Evolutionary conservation across 2,329 filamentous ascomycete genomes (phyloP).

Genomic region (Aschersonia sp.): DNA sequence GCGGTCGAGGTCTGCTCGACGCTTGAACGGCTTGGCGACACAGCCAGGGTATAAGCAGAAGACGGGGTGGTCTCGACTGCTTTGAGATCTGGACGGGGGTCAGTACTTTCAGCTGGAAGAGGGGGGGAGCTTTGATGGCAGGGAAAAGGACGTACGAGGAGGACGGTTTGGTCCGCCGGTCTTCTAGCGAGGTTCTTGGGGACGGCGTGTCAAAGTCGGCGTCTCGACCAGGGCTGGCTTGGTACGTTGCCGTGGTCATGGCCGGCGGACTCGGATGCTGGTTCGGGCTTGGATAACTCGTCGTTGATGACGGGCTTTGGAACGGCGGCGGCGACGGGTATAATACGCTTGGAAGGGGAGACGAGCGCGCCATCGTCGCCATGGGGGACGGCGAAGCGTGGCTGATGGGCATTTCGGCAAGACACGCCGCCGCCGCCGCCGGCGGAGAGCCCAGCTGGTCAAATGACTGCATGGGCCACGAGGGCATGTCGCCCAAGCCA

Average conservation of each 20-base stretch:
- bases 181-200: constrained; percentile 5
- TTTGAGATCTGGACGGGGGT: constrained; percentile 4
- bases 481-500: constrained; percentile 1
- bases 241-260: constrained; percentile 1
- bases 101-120: neutral
- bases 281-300: constrained; percentile 1
- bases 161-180: constrained; percentile 4
- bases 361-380: neutral
- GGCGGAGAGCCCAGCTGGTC: constrained; percentile 2
- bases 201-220: constrained; percentile 6
- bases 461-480: neutral
- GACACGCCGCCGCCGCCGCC: constrained; percentile 1
- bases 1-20: constrained; percentile 38
- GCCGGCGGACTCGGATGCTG: constrained; percentile 4
- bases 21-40: constrained; percentile 29
- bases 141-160: neutral
- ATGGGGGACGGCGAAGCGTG: constrained; percentile 1
- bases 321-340: neutral
- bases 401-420: constrained; percentile 1
- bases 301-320: constrained; percentile 2
- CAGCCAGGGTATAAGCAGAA: constrained; percentile 27
- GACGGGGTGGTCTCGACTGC: constrained; percentile 18
- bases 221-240: constrained; percentile 8
- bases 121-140: neutral
- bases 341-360: no score